Evolutionary conservation across 108 stramenopile genomes (phyloP), one percentile per base, ranked within the genome.

Genomic region (Licmophora abbreviata): DNA sequence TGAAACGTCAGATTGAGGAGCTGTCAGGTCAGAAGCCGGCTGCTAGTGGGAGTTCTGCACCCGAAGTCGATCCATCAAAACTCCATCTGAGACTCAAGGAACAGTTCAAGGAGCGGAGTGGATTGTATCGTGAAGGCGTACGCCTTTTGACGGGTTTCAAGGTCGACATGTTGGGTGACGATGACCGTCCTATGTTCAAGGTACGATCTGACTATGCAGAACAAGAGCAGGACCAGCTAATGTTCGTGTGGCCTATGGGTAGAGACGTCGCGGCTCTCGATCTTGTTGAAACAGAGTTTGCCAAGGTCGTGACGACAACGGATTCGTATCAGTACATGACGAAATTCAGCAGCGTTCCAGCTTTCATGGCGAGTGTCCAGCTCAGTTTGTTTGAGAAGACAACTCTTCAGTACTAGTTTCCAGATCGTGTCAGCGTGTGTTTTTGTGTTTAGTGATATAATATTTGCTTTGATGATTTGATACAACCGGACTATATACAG

Each of bases 181-280:
- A 62, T 23, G 75, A 78, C 37, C 52, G 55, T 28, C 87, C 71
- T 18, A 74, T 54, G 21, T 85, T 98, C 54, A 84, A 78, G 20
- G 83, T 96, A 10, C 71, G 94, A 21, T 93, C 88, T n/a, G 70
- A 97, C 44, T 98, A 85, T 59, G 94, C 93, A 0, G 97, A 95
- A 59, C 58, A 66, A 26, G 88, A 93, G 50, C 75, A 79, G 24
- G 97, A 98, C 68, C 73, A 76, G 48, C 71, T 98, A 33, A 51
- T 93, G 56, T 94, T 97, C 60, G 68, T 73, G 25, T 86, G 90
- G 90, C 83, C 81, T 0, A 62, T 78, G 30, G 69, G 63, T 28
- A 51, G 42, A 9, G 53, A 75, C 44, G 60, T 64, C 49, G 43
- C 49, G 48, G 46, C 43, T 46, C 43, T 90, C 37, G 76, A 95